Percentiles rank a stretch among this genome's conserved stretches.
Conservation (phyloP, 2,329 filamentous ascomycete species). For the Talaromyces funiculosus region DNA sequence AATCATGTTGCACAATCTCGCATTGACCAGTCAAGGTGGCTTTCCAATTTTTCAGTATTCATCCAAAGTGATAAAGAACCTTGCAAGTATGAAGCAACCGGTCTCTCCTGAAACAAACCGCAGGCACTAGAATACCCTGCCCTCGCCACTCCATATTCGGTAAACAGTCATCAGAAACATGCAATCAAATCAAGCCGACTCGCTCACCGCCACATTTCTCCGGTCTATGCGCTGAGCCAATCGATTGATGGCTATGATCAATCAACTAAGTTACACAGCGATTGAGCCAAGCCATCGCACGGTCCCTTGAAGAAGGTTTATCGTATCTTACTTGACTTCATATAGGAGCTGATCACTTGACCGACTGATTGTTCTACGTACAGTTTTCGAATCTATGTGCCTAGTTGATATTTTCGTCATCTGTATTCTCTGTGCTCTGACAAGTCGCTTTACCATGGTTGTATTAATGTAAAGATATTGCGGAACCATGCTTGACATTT, state of each 20-base stretch:
- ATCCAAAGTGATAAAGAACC: neutral
- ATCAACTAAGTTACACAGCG: no score
- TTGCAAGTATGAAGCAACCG: neutral
- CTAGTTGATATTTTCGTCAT: neutral
- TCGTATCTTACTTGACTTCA: neutral
- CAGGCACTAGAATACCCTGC: neutral
- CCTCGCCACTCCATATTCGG: neutral
- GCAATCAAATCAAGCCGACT: neutral
- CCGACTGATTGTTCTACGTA: neutral
- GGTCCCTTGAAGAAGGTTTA: neutral
- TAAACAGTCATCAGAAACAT: neutral
- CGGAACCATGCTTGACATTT: neutral
- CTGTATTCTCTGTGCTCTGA: neutral
- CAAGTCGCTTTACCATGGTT: neutral
- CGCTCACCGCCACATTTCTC: slow-evolving; percentile 4
- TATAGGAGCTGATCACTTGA: neutral
- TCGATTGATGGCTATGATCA: neutral
- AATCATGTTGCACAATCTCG: neutral
- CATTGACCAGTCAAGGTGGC: neutral
- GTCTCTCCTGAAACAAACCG: neutral
- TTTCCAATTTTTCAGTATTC: neutral
- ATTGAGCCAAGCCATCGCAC: no score
- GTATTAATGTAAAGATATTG: neutral
- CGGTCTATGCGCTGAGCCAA: neutral
- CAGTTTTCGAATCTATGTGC: neutral